Evolutionary conservation across 352 stramenopile species (phyloP).

Genomic region (Phytopythium oedochilum): DNA sequence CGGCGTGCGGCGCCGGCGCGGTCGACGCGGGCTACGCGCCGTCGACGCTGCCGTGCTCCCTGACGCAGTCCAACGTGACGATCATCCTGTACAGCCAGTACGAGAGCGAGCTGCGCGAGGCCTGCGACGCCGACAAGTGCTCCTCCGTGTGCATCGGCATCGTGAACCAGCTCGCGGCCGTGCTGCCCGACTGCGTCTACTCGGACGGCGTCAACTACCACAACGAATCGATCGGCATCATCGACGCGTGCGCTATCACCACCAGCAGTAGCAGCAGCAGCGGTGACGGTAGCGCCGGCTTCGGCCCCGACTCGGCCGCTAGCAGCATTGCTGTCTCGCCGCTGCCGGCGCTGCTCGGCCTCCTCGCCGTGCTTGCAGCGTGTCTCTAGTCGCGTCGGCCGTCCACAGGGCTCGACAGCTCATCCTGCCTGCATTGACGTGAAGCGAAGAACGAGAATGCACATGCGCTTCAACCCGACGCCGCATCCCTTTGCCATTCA

Average conservation of each 20-base stretch:
- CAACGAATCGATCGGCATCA: slow-evolving; percentile 5
- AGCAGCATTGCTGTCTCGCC: neutral
- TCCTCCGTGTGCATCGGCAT: slow-evolving; percentile 1
- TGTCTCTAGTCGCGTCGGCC: neutral
- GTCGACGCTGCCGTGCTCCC: slow-evolving; percentile 1
- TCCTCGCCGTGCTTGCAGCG: neutral
- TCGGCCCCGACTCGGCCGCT: neutral
- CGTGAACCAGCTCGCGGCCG: slow-evolving; percentile 1
- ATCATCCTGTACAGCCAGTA: slow-evolving; percentile 5
- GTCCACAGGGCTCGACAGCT: too few species aligned
- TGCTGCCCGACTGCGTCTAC: slow-evolving; percentile 7
- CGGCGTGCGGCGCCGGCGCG: neutral
- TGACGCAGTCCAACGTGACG: slow-evolving; percentile 4
- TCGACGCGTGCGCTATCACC: neutral
- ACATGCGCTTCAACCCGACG: too few species aligned
- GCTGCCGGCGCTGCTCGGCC: neutral
- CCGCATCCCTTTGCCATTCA: too few species aligned
- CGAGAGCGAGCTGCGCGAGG: neutral
- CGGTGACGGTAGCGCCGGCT: neutral
- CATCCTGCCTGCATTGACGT: too few species aligned
- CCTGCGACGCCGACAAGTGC: slow-evolving; percentile 5
- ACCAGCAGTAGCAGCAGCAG: too few species aligned
- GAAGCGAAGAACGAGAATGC: too few species aligned
- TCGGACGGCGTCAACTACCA: slow-evolving; percentile 6
- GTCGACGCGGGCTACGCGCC: neutral